Conservation (phyloP, 192 early-diverging fungal species). For the Spizellomyces punctatus region DNA sequence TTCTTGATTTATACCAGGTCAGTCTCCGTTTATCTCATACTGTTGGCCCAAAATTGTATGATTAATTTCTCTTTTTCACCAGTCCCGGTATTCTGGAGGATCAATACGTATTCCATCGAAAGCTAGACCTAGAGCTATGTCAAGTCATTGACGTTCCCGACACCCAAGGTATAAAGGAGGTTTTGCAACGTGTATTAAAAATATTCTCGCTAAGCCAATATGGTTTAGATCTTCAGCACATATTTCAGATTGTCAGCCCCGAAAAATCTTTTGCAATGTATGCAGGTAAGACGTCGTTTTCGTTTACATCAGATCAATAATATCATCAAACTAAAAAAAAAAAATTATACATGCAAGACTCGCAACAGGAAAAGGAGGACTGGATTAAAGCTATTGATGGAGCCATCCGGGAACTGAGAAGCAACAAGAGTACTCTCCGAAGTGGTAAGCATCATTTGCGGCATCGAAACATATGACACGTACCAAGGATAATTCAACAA, state of each 20-base stretch:
- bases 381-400: constrained; percentile 68
- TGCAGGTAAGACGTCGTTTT: constrained; percentile 31
- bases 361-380: constrained; percentile 49
- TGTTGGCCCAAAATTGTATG: not conserved
- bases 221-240: constrained; percentile 52
- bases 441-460: constrained; percentile 21
- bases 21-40: constrained; percentile 28
- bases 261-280: constrained; percentile 84
- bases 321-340: no score
- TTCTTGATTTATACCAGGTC: constrained; percentile 61
- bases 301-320: no score
- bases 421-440: constrained; percentile 47
- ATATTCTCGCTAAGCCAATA: constrained; percentile 25
- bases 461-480: no score
- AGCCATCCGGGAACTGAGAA: constrained; percentile 53
- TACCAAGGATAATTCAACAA: no score
- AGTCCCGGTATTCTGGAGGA: constrained; percentile 64
- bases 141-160: constrained; percentile 38
- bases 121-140: constrained; percentile 65
- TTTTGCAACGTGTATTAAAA: constrained; percentile 13
- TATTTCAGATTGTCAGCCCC: constrained; percentile 77
- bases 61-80: not conserved
- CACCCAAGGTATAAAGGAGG: constrained; percentile 12
- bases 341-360: no score
- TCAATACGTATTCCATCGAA: constrained; percentile 70